phyloP scores from a whole-genome alignment of 768 basidiomycete species.

The Lactarius quietus region DNA sequence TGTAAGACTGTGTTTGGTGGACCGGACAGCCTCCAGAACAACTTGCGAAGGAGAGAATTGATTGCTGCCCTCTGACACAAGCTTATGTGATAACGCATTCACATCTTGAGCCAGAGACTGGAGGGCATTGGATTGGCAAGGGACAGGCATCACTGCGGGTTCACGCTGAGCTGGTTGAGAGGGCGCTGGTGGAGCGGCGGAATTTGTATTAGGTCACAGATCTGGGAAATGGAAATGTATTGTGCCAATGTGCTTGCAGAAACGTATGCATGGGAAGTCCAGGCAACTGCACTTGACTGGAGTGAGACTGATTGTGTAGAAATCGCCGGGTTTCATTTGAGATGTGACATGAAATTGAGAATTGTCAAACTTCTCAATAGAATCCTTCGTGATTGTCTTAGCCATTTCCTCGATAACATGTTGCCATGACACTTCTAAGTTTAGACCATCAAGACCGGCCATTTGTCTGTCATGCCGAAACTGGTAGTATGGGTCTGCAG shows the following conservation, averaged over 20 bases:
- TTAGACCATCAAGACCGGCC: too few relatives aligned
- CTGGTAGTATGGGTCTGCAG: background rate
- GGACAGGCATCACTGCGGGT: too few relatives aligned
- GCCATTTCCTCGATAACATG: background rate
- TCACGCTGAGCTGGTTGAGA: background rate
- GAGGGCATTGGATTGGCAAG: too few relatives aligned
- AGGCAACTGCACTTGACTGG: background rate
- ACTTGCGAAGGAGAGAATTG: background rate
- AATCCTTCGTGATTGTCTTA: background rate
- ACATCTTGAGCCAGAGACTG: too few relatives aligned
- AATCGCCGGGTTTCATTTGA: background rate
- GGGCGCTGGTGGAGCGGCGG: too few relatives aligned
- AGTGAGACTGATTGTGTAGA: background rate
- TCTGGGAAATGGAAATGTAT: background rate
- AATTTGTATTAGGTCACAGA: background rate
- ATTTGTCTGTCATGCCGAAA: too few relatives aligned
- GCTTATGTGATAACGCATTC: too few relatives aligned
- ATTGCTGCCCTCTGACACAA: background rate
- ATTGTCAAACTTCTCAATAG: background rate
- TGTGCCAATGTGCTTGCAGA: slow-evolving; percentile 3
- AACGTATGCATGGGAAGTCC: background rate
- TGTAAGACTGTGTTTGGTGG: too few relatives aligned
- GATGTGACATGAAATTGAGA: too few relatives aligned
- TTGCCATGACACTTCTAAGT: too few relatives aligned
- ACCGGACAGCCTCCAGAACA: too few relatives aligned